Base-by-base conservation (phyloP, 805 yeast genomes). In the Starmerella etchellsii region DNA sequence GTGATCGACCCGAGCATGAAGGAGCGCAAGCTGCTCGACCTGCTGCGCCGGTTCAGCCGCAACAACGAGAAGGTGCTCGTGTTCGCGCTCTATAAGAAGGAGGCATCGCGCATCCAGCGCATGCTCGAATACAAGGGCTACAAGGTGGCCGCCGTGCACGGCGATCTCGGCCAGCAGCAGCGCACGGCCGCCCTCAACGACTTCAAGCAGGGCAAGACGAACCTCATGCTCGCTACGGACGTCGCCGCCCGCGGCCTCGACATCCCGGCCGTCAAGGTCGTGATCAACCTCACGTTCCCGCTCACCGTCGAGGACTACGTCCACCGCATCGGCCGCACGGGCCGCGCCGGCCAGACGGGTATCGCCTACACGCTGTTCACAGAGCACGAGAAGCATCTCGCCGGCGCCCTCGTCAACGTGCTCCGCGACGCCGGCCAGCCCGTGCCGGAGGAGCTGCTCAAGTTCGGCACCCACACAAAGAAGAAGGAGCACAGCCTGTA, bases 211-310 rank as follows among this genome's bases (percentile, higher is more conserved):
- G 97, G 97, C 24, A 69, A 69, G 37, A 70, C 79, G 40, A 77
- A 71, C 52, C 64, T 91, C 34, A 65, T 91, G 62, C 70, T 91
- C 52, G 99, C 99, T 24, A 91, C 99, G 2, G 99, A 91, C 65
- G 99, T 87, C 43, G 96, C 96, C 39, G 96, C 96, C 31, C 75
- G 97, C 69, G 97, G 97, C 49, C 70, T 91, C 51, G 99, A 91
- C 63, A 91, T 91, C 54, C 98, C 98, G 39, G 84, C 93, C 53
- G 98, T 91, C 47, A 88, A 87, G 62, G 81, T 84, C 16, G 97
- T 88, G 31, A 84, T 88, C 60, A 88, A 88, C 61, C 70, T 88
- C 60, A 87, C 96, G 6, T 88, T 88, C 76, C 98, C 98, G 35
- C 71, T 87, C 54, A 87, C 96, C 1, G 91, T 83, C 10, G 97